Conservation (phyloP, 2,329 filamentous ascomycete species). For the Fusarium incarnatum region DNA sequence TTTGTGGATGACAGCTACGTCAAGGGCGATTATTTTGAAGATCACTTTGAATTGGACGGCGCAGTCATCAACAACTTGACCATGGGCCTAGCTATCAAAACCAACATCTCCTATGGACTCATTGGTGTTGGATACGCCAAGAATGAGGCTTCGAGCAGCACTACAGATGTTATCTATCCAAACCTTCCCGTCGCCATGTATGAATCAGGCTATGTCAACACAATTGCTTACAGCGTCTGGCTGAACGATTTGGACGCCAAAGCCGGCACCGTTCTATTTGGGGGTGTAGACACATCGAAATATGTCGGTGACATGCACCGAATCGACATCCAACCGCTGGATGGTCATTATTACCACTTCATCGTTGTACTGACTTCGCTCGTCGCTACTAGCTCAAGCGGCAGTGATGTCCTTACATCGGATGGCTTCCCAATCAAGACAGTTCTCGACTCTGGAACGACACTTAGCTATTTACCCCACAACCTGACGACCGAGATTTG, state of each 20-base stretch:
- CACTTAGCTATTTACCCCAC: constrained; percentile 75
- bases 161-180: constrained; percentile 54
- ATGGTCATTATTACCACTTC: constrained; percentile 59
- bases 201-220: constrained; percentile 71
- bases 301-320: constrained; percentile 72
- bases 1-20: constrained; percentile 72
- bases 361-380: constrained; percentile 62
- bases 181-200: constrained; percentile 76
- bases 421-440: constrained; percentile 64
- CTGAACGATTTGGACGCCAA: constrained; percentile 69
- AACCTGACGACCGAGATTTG: constrained; percentile 66
- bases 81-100: constrained; percentile 68
- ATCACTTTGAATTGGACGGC: constrained; percentile 66
- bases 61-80: constrained; percentile 65
- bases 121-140: constrained; percentile 70
- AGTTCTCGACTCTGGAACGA: constrained; percentile 81
- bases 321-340: constrained; percentile 64
- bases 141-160: constrained; percentile 60
- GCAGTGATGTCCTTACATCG: constrained; percentile 60
- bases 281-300: constrained; percentile 82
- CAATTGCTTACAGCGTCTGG: constrained; percentile 79
- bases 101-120: constrained; percentile 67
- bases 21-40: constrained; percentile 68
- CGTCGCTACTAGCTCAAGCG: constrained; percentile 60
- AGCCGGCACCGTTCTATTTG: constrained; percentile 80